Conservation (phyloP, 805 yeast genomes). For the Metahyphopichia silvanorum region DNA sequence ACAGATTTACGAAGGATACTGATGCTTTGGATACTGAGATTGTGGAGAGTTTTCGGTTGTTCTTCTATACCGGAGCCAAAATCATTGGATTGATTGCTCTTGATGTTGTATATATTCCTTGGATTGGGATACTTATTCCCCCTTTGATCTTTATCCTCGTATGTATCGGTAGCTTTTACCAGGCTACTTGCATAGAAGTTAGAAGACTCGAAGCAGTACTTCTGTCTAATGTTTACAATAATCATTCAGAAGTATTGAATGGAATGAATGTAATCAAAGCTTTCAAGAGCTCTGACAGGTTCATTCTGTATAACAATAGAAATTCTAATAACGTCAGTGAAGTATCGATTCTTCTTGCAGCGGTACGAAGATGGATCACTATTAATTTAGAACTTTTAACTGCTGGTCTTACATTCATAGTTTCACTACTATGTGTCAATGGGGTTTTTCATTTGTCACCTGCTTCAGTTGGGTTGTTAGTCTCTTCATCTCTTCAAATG, state of each 20-base stretch:
- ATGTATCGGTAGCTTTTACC: conserved; percentile 52
- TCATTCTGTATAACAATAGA: conserved; percentile 42
- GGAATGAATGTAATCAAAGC: conserved; percentile 68
- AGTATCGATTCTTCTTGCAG: conserved; percentile 14
- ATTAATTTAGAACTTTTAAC: conserved; percentile 14
- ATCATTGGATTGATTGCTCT: conserved; percentile 60
- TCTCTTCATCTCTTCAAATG: conserved; percentile 31
- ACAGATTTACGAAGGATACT: conserved; percentile 80
- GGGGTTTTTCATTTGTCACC: conserved; percentile 17
- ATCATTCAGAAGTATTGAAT: conserved; percentile 65
- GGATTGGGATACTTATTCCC: conserved; percentile 67
- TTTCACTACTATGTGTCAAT: conserved; percentile 17
- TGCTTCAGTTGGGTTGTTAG: conserved; percentile 18
- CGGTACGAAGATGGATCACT: conserved; percentile 20
- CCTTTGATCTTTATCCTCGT: conserved; percentile 44
- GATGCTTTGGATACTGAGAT: conserved; percentile 75
- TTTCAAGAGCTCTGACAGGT: conserved; percentile 45
- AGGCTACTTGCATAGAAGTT: conserved; percentile 70
- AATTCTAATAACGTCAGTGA: conserved; percentile 50
- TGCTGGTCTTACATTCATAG: conserved; percentile 9
- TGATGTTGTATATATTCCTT: conserved; percentile 69
- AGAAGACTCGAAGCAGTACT: conserved; percentile 73
- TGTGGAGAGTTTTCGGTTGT: conserved; percentile 58
- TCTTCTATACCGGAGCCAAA: conserved; percentile 47
- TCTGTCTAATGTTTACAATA: conserved; percentile 66